A percentile compares a stretch with the other conserved stretches of the same genome.
These are phyloP conservation scores for Neonectria coccinea DNA, from an alignment of 2,329 filamentous ascomycete genomes.

Conservation along the genomic window DNA sequence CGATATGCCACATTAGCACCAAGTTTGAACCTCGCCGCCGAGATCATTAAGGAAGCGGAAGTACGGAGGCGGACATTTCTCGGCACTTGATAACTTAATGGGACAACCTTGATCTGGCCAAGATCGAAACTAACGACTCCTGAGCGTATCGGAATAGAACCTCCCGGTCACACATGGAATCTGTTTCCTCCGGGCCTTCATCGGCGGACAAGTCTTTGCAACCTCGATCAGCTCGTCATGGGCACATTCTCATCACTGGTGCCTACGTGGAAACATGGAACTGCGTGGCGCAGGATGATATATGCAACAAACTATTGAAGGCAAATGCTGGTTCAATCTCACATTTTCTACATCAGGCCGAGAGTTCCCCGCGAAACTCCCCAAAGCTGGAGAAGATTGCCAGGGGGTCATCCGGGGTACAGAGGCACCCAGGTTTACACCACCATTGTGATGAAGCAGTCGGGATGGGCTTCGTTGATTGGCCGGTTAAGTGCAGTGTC, in stretches of 20 bases:
- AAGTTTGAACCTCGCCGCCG: constrained; percentile 79
- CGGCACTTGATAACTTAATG: constrained; percentile 55
- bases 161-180: background rate
- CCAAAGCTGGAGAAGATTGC: constrained; percentile 15
- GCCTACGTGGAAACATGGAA: background rate
- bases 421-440: constrained; percentile 17
- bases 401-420: constrained; percentile 33
- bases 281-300: background rate
- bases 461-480: constrained; percentile 33
- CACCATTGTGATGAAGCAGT: constrained; percentile 11
- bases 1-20: constrained; percentile 80
- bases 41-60: constrained; percentile 85
- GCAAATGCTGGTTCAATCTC: background rate
- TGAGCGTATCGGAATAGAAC: background rate
- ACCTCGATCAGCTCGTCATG: background rate
- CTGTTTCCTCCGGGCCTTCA: background rate
- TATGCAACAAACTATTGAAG: background rate
- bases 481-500: constrained; percentile 23
- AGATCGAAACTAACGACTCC: background rate
- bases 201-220: background rate
- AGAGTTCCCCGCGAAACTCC: constrained; percentile 20
- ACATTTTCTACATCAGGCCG: background rate
- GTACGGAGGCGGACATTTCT: constrained; percentile 74
- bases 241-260: background rate
- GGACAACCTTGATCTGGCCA: background rate